Evolutionary conservation across 768 basidiomycete genomes (phyloP).

Genomic region (Rhizopogon vesiculosus): DNA sequence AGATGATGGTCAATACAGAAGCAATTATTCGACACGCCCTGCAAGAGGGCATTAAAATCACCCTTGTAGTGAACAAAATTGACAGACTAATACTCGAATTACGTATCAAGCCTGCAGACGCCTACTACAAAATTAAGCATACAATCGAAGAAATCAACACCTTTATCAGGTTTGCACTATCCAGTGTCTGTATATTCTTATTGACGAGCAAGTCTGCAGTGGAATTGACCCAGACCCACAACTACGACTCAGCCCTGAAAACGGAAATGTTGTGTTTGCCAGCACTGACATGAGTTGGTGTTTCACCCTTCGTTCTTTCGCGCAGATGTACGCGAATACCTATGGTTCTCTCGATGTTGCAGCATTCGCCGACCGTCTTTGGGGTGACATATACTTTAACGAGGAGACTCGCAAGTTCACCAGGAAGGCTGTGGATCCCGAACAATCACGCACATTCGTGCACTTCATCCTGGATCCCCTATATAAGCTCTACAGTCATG

Average conservation of each 20-base stretch:
- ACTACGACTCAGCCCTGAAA: constrained; percentile 86
- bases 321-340: constrained; percentile 93
- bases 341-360: constrained; percentile 83
- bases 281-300: constrained; percentile 98
- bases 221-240: constrained; percentile 86
- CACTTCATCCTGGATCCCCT: constrained; percentile 95
- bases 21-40: constrained; percentile 83
- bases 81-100: constrained; percentile 96
- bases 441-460: constrained; percentile 81
- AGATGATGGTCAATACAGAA: constrained; percentile 94
- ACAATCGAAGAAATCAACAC: constrained; percentile 98
- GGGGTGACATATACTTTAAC: constrained; percentile 98
- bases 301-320: constrained; percentile 91
- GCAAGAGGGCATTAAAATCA: constrained; percentile 85
- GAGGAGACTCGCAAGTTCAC: constrained; percentile 82
- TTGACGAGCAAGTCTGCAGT: constrained; percentile 29
- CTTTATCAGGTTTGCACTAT: constrained; percentile 71
- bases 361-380: constrained; percentile 85
- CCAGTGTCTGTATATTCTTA: not conserved
- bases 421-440: constrained; percentile 76
- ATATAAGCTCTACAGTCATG: constrained; percentile 95
- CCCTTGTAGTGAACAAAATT: constrained; percentile 95
- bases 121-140: constrained; percentile 98
- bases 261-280: constrained; percentile 95
- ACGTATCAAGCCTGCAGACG: constrained; percentile 91